Percentiles rank a stretch among this genome's conserved stretches.
These are phyloP conservation scores for Ramalina intermedia DNA, from an alignment of 495 filamentous ascomycete genomes.

Conservation along the genomic window DNA sequence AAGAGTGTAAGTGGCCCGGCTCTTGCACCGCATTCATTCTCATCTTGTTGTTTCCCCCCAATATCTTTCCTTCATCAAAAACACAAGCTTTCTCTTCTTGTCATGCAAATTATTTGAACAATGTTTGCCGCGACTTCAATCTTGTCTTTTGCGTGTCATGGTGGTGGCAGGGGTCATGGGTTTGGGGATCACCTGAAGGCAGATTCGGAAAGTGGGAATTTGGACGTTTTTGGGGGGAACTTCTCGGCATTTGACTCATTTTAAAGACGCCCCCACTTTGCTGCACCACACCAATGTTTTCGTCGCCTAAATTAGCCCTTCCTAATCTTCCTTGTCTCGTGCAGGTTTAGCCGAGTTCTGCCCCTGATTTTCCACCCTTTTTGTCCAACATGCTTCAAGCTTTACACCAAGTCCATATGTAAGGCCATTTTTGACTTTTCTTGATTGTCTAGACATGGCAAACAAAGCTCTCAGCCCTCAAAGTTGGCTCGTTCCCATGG, in stretches of 20 bases:
- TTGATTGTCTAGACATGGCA: conserved; percentile 65
- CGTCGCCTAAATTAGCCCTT: neutral
- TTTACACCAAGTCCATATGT: conserved; percentile 1
- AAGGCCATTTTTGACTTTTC: neutral
- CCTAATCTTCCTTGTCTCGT: no score
- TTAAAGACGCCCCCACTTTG: conserved; percentile 10
- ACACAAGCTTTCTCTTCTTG: neutral
- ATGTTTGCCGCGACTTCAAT: neutral
- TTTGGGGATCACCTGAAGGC: neutral
- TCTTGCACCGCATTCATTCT: neutral
- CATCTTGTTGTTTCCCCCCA: neutral
- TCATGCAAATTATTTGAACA: neutral
- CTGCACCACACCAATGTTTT: neutral
- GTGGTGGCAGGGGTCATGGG: neutral
- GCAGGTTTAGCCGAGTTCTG: conserved; percentile 12
- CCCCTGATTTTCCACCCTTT: no score
- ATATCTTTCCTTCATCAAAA: neutral
- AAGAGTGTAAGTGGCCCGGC: conserved; percentile 48
- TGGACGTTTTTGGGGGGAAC: conserved; percentile 7
- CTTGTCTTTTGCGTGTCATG: neutral
- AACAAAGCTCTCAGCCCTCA: conserved; percentile 64
- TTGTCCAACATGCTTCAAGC: conserved; percentile 10
- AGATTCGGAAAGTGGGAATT: conserved; percentile 1
- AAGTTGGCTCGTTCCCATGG: conserved; percentile 87
- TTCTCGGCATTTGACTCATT: conserved; percentile 16